phyloP scores from a whole-genome alignment of 2,329 filamentous ascomycete species.

The Fusarium liriodendri region DNA sequence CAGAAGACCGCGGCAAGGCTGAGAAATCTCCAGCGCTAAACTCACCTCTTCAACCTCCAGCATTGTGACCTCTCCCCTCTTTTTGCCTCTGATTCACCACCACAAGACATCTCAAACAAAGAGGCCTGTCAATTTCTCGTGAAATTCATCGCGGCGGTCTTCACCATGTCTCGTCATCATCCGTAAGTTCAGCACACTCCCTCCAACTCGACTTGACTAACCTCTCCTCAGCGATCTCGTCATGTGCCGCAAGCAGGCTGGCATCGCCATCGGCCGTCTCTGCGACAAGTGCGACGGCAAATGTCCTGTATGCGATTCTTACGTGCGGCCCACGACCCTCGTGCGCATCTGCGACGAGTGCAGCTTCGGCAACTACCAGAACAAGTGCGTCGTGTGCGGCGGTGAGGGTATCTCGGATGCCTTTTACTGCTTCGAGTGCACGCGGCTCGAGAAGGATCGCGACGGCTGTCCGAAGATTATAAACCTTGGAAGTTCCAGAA shows the following conservation, averaged over 20 bases:
- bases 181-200: slow-evolving; percentile 68
- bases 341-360: slow-evolving; percentile 99
- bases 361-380: slow-evolving; percentile 99
- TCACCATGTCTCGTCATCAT: slow-evolving; percentile 89
- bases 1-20: slow-evolving; percentile 55
- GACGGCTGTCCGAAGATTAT: slow-evolving; percentile 99
- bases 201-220: slow-evolving; percentile 39
- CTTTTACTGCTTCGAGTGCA: slow-evolving; percentile 99
- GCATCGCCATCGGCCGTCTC: slow-evolving; percentile 97
- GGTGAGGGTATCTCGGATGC: slow-evolving; percentile 98
- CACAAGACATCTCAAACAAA: slow-evolving; percentile 4
- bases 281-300: slow-evolving; percentile 99
- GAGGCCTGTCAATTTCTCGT: not conserved
- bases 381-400: slow-evolving; percentile 99
- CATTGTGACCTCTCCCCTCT: slow-evolving; percentile 4
- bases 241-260: slow-evolving; percentile 99
- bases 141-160: not conserved
- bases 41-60: slow-evolving; percentile 25
- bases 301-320: slow-evolving; percentile 98
- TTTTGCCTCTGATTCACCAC: slow-evolving; percentile 14
- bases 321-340: slow-evolving; percentile 96
- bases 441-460: slow-evolving; percentile 93
- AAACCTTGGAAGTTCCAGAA: slow-evolving; percentile 94
- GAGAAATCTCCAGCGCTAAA: slow-evolving; percentile 51
- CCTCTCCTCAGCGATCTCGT: slow-evolving; percentile 80